phyloP scores from a whole-genome alignment of 805 yeast species.

The Hanseniaspora pseudoguilliermondii region DNA sequence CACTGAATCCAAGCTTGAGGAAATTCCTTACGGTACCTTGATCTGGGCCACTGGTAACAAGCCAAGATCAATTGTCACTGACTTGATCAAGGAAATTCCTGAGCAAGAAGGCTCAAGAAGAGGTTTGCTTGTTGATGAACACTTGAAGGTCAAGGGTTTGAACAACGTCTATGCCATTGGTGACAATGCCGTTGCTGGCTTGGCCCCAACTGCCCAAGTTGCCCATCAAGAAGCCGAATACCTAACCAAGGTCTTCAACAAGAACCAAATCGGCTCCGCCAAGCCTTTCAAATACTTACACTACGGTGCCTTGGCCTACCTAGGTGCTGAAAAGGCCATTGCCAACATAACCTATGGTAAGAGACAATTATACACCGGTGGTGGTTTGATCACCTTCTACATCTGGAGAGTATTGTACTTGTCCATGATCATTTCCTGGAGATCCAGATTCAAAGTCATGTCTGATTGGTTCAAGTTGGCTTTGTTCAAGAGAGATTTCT shows the following conservation, averaged over 20 bases:
- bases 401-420: constrained; percentile 90
- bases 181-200: constrained; percentile 79
- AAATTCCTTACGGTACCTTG: constrained; percentile 77
- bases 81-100: constrained; percentile 56
- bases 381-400: constrained; percentile 77
- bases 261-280: constrained; percentile 28
- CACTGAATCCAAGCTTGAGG: constrained; percentile 46
- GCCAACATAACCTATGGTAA: constrained; percentile 76
- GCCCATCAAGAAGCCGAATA: constrained; percentile 87
- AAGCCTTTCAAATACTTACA: constrained; percentile 66
- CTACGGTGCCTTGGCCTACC: constrained; percentile 85
- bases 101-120: constrained; percentile 76
- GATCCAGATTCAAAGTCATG: constrained; percentile 73
- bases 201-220: constrained; percentile 94
- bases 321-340: constrained; percentile 86
- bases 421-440: constrained; percentile 75
- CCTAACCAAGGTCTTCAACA: constrained; percentile 60
- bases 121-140: constrained; percentile 72
- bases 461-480: constrained; percentile 83
- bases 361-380: constrained; percentile 70
- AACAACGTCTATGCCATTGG: constrained; percentile 78
- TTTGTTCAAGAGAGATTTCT: constrained; percentile 84
- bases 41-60: constrained; percentile 98
- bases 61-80: constrained; percentile 59
- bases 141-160: constrained; percentile 69